Base-by-base conservation (phyloP, 1,284 basidiomycete genomes). In the Trichosporon inkin region DNA sequence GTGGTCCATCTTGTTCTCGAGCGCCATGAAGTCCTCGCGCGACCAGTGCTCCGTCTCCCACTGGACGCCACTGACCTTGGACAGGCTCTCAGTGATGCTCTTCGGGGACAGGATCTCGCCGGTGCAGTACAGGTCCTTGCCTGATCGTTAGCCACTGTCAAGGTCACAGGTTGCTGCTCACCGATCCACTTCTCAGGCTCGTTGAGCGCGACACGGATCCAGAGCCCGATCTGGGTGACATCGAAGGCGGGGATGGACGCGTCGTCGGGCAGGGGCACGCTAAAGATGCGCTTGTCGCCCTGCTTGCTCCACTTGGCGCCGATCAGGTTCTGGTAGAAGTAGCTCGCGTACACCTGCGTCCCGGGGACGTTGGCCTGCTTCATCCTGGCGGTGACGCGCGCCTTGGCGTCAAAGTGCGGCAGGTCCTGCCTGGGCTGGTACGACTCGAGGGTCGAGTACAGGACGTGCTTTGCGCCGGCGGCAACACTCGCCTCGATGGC, bases 101-200 rank as follows among this genome's bases (percentile, higher is more conserved):
- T 36, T 53, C 24, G 62, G 52, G 28, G 55, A 56, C 41, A 66
- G 32, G 22, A 51, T 35, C 34, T 66, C 62, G 22, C 55, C 53
- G 38, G 36, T 49, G 16, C 57, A 60, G n/a, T 58, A 35, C 35
- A 66, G 57, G 57, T 58, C 55, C 58, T 62, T 58, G 36, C 65
- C 63, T 65, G 24, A 2, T 20, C 20, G 44, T 28, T 16, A 53
- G 34, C 17, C 24, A 19, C 52, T 7, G 19, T n/a, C 8, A 17
- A 36, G 51, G 32, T 40, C 16, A 28, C 16, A 20, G 20, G 10
- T n/a, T n/a, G 13, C 34, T 28, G 60, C 69, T 52, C 44, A 71
- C 73, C 72, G 28, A 67, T 67, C 68, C 71, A 75, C 57, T 67
- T 47, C 8, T 67, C 57, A 3, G 71, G 70, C 24, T 68, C 60